phyloP scores from a whole-genome alignment of 1,284 basidiomycete genomes.

The Vanrija sp. region DNA sequence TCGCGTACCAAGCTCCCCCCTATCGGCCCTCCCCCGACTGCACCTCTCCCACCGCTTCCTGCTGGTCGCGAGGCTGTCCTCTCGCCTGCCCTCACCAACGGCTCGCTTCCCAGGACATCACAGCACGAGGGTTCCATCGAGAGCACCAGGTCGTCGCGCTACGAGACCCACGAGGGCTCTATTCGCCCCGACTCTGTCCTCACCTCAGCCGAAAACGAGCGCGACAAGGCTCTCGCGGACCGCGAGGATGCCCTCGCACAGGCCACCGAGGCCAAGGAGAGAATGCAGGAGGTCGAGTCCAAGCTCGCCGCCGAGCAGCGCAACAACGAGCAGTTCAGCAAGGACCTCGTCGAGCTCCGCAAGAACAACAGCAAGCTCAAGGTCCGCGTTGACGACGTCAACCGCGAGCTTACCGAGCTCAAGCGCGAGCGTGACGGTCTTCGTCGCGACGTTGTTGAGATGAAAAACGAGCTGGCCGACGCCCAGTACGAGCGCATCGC shows the following conservation, averaged over 20 bases:
- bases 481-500: slow-evolving; percentile 32
- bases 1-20: slow-evolving; percentile 31
- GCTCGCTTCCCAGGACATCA: slow-evolving; percentile 7
- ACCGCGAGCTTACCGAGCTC: slow-evolving; percentile 23
- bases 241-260: slow-evolving; percentile 14
- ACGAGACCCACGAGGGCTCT: slow-evolving; percentile 2
- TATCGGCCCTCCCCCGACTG: slow-evolving; percentile 41
- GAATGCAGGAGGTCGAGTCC: slow-evolving; percentile 10
- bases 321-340: slow-evolving; percentile 19
- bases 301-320: slow-evolving; percentile 13
- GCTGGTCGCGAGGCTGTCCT: slow-evolving; percentile 19
- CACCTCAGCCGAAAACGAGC: slow-evolving; percentile 7
- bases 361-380: slow-evolving; percentile 37
- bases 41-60: slow-evolving; percentile 41
- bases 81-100: slow-evolving; percentile 16
- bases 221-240: slow-evolving; percentile 14
- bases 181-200: slow-evolving; percentile 12
- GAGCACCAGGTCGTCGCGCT: slow-evolving; percentile 12
- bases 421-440: slow-evolving; percentile 34
- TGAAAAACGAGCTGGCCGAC: slow-evolving; percentile 25
- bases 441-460: slow-evolving; percentile 20
- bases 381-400: slow-evolving; percentile 29
- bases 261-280: slow-evolving; percentile 9
- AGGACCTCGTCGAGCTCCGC: slow-evolving; percentile 23
- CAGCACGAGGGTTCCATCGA: slow-evolving; percentile 17